Base-by-base conservation (phyloP, 805 yeast genomes). In the Brettanomyces naardenensis region DNA sequence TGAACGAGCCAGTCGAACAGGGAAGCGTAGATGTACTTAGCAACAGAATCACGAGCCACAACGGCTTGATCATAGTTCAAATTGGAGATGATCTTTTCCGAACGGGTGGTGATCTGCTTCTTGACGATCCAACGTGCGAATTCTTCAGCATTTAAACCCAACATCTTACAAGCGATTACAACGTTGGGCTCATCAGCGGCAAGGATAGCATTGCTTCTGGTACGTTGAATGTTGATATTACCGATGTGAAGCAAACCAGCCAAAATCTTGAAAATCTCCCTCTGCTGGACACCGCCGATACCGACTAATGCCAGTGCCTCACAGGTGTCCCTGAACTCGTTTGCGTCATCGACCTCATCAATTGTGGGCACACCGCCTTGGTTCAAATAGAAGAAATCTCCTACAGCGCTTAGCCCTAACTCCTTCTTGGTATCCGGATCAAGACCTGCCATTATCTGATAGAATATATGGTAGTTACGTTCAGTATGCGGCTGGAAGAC, bases 31-130 rank as follows among this genome's bases (percentile, higher is more conserved):
- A 92, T 81, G 59, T 81, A 90, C 59, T 90, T 90, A 35, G 97
- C 87, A 38, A 90, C 94, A n/a, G 98, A 92, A 62, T 90, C 97
- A 54, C 95, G 78, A 11, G 96, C 90, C 22, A 89, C 96, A 19
- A 76, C 51, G 6, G 97, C 94, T 56, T 89, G 95, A 50, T 76
- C 76, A 56, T 77, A 82, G 51, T 73, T 85, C 54, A 90, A 69
- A 56, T 83, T 87, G 19, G 95, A 80, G 34, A 80, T 78, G 54
- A 90, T 89, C 59, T 86, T 89, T 61, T 92, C 97, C 9, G 88
- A 78, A 58, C 97, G 73, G n/a, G 96, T 89, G 19, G 74, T 73
- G 47, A 92, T 86, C 61, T 89, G 97, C 57, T 86, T 88, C 65
- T 90, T 92, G 33, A 82, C 79, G 51, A 83, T 76, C 97, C 97